Percentiles rank a stretch among this genome's conserved stretches.
Evolutionary conservation across 1,139 yeast species (phyloP).

Genomic region (Lodderomyces metapsilosis): DNA sequence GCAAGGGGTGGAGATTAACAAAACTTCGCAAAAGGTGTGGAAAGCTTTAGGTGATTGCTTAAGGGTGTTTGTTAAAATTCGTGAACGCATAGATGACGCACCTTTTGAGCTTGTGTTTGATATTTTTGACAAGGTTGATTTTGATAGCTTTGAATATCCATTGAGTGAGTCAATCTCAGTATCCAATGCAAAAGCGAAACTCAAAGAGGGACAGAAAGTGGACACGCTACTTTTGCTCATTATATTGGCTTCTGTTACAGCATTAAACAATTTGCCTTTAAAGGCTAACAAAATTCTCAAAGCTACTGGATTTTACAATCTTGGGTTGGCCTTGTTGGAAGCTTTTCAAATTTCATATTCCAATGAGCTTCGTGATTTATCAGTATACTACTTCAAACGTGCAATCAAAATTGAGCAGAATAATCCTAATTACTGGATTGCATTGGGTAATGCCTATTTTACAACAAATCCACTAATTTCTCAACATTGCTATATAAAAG

Average conservation of each 20-base stretch:
- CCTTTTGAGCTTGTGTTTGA: conserved; percentile 42
- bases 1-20: conserved; percentile 36
- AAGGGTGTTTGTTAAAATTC: conserved; percentile 44
- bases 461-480: conserved; percentile 66
- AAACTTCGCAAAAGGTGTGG: conserved; percentile 53
- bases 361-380: conserved; percentile 33
- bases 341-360: conserved; percentile 35
- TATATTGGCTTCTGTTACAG: conserved; percentile 30
- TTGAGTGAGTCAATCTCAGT: conserved; percentile 13
- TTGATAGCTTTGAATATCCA: conserved; percentile 4
- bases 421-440: conserved; percentile 76
- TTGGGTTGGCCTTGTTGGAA: conserved; percentile 65
- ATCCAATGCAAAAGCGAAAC: conserved; percentile 12
- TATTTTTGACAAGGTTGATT: conserved; percentile 25
- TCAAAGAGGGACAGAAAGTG: conserved; percentile 16
- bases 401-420: conserved; percentile 71
- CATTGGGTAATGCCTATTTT: conserved; percentile 70
- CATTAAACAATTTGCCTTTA: conserved; percentile 27
- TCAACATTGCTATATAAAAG: conserved; percentile 91
- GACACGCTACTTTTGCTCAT: conserved; percentile 24
- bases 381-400: conserved; percentile 58
- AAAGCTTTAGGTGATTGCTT: conserved; percentile 50
- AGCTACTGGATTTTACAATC: conserved; percentile 64
- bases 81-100: conserved; percentile 37
- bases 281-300: conserved; percentile 48